Evolutionary conservation across 2,329 filamentous ascomycete genomes (phyloP).

Genomic region (Lithohypha guttulata): DNA sequence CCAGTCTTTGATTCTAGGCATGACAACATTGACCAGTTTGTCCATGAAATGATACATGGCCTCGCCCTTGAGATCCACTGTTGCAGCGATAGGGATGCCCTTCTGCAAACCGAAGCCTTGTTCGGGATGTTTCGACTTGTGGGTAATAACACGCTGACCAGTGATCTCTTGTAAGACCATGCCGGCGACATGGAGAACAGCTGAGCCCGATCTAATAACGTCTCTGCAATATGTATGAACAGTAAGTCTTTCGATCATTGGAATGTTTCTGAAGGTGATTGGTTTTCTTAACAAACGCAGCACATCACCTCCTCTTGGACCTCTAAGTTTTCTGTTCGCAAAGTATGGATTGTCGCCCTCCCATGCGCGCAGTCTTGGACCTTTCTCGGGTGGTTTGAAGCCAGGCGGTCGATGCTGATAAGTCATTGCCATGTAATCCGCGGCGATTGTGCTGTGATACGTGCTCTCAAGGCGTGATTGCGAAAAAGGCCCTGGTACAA

Average conservation of each 20-base stretch:
- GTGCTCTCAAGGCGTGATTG: constrained; percentile 80
- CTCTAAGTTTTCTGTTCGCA: constrained; percentile 76
- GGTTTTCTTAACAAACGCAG: constrained; percentile 42
- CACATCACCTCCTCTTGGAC: constrained; percentile 65
- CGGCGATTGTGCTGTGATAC: constrained; percentile 72
- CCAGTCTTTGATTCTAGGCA: constrained; percentile 96
- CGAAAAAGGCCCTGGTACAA: constrained; percentile 82
- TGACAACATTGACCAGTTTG: constrained; percentile 78
- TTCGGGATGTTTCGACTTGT: constrained; percentile 59
- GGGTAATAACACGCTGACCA: constrained; percentile 60
- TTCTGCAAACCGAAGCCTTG: constrained; percentile 63
- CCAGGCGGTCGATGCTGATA: constrained; percentile 82
- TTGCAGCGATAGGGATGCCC: constrained; percentile 59
- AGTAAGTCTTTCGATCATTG: constrained; percentile 68
- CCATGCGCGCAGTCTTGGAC: constrained; percentile 69
- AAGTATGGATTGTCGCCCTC: constrained; percentile 87
- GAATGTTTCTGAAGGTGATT: constrained; percentile 72
- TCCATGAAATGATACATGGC: constrained; percentile 83
- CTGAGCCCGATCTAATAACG: constrained; percentile 57
- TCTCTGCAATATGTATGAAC: constrained; percentile 65
- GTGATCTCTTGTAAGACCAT: constrained; percentile 80
- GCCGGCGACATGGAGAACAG: constrained; percentile 69
- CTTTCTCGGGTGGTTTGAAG: constrained; percentile 46
- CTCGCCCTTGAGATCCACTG: constrained; percentile 65
- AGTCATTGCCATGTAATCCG: constrained; percentile 77